Evolutionary conservation across 2,329 filamentous ascomycete genomes (phyloP).

Genomic region (Rhinocladiella similis): DNA sequence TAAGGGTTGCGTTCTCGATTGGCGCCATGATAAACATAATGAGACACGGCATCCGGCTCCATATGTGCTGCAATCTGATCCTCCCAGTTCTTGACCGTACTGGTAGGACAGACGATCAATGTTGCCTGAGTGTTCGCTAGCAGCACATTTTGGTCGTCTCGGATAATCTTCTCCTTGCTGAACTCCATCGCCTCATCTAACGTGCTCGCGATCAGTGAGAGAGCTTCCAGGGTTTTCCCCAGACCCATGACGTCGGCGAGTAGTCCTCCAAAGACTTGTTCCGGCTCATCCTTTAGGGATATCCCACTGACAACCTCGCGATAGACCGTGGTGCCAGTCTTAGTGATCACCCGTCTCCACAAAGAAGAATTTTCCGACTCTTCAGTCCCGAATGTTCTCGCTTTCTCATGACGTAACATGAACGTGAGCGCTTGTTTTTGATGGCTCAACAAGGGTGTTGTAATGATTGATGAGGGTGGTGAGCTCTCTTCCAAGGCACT

Average conservation of each 20-base stretch:
- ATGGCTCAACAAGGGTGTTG: conserved; percentile 73
- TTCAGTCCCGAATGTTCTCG: conserved; percentile 57
- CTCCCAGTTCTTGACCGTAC: conserved; percentile 92
- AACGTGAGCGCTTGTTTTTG: conserved; percentile 90
- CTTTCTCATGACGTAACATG: conserved; percentile 75
- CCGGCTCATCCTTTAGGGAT: conserved; percentile 59
- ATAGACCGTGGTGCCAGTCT: conserved; percentile 63
- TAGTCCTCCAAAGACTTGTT: conserved; percentile 70
- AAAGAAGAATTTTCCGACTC: conserved; percentile 69
- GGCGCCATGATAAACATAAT: conserved; percentile 83
- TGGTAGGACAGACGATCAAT: conserved; percentile 83
- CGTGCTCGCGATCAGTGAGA: conserved; percentile 73
- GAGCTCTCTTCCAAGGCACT: conserved; percentile 76
- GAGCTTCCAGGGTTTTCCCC: conserved; percentile 82
- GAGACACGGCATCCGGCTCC: conserved; percentile 62
- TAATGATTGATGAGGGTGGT: conserved; percentile 56
- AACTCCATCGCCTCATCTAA: conserved; percentile 64
- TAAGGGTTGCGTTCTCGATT: conserved; percentile 69
- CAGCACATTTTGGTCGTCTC: conserved; percentile 43
- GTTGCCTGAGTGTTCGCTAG: conserved; percentile 74
- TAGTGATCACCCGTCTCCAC: conserved; percentile 66
- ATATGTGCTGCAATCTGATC: conserved; percentile 86
- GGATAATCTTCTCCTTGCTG: conserved; percentile 43
- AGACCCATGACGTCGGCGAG: conserved; percentile 86
- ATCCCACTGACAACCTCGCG: conserved; percentile 84